These are phyloP conservation scores for Talaromyces atroroseus DNA, from an alignment of 2,329 filamentous ascomycete species.

Conservation along the genomic window DNA sequence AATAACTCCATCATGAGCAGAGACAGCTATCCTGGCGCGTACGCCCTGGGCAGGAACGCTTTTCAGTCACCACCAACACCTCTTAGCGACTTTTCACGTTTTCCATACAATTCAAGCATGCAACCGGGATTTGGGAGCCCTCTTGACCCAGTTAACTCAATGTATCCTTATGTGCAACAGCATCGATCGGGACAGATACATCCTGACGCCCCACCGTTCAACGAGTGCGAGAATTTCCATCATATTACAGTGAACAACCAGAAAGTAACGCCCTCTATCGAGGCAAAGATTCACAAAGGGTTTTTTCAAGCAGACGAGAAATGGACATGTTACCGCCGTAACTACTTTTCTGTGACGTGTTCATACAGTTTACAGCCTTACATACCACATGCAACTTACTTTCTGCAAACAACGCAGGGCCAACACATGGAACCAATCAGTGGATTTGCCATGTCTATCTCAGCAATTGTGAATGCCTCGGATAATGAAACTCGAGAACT, in stretches of 20 bases:
- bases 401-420: conserved; percentile 43
- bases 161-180: conserved; percentile 26
- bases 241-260: conserved; percentile 29
- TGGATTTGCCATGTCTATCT: conserved; percentile 77
- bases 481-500: conserved; percentile 73
- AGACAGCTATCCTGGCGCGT: conserved; percentile 32
- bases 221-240: conserved; percentile 34
- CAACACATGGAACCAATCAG: conserved; percentile 55
- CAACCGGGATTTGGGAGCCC: conserved; percentile 28
- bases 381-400: conserved; percentile 51
- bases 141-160: conserved; percentile 26
- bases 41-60: conserved; percentile 28
- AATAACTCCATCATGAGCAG: conserved; percentile 32
- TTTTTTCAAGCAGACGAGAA: conserved; percentile 76
- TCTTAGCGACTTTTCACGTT: conserved; percentile 30
- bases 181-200: conserved; percentile 25
- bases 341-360: conserved; percentile 83
- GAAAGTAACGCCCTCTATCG: conserved; percentile 65
- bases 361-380: conserved; percentile 67
- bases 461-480: conserved; percentile 72
- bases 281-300: conserved; percentile 79
- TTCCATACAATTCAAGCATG: conserved; percentile 19
- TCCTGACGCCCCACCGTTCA: conserved; percentile 40
- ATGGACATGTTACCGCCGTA: conserved; percentile 89
- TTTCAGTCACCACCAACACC: conserved; percentile 25